Base-by-base conservation (phyloP, 129 eudicot species). In the Flaveria robusta region DNA sequence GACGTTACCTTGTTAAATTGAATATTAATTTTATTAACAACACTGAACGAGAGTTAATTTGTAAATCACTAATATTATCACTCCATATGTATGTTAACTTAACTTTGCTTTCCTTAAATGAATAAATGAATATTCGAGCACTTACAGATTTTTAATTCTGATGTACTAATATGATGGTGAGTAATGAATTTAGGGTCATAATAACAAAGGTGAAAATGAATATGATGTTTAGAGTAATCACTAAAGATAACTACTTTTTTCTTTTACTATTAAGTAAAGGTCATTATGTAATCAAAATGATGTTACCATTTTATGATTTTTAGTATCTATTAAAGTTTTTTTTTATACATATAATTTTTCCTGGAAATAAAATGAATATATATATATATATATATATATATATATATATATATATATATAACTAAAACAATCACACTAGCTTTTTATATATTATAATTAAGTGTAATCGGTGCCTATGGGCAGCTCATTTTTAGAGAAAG, bases 211-310 rank as follows among this genome's bases (percentile, higher is more conserved):
- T 78, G 59, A 70, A 78, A 58, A 77, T 39, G 62, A 69, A 43
- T 58, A 77, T 77, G 81, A 56, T 27, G 20, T 63, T 63, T 59
- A 15, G 41, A 51, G 76, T 78, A 69, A 70, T 78, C 42, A 78
- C 64, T 70, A 78, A 78, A 78, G 77, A 50, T 51, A 76, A 51
- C 73, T 66, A 65, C 63, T 59, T 59, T 78, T 59, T 23, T 51
- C 19, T 58, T 70, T 59, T 31, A 69, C 58, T 18, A 69, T 45
- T 70, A 78, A 78, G 82, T 78, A 71, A 78, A 78, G 41, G 77
- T 70, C 82, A 78, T 70, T 50, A 78, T 78, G 62, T 70, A 78
- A 78, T 59, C 77, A 58, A 60, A 42, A 78, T 78, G 71, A 78
- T 78, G 70, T 70, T 69, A 50, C 70, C 51, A 43, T 69, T 77